Conservation (phyloP, 352 stramenopile genomes). For the Phytophthora multivora region DNA sequence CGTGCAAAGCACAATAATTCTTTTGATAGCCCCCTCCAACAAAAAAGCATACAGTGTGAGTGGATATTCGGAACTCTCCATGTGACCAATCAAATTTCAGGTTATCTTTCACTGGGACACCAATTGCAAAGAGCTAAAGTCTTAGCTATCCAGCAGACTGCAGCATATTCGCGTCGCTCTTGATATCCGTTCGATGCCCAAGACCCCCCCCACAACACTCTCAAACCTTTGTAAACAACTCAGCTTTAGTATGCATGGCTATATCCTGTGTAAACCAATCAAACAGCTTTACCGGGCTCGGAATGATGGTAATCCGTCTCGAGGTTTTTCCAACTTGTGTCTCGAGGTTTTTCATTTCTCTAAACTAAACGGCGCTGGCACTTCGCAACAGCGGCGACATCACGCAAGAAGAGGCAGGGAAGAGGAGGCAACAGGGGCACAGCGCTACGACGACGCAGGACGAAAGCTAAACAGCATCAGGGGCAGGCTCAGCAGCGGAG, state of each 20-base stretch:
- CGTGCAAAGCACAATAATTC: too few species aligned
- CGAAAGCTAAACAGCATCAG: neutral
- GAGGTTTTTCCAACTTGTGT: constrained; percentile 3
- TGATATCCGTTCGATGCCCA: too few species aligned
- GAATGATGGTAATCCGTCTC: constrained; percentile 10
- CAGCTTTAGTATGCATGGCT: neutral
- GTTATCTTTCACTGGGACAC: too few species aligned
- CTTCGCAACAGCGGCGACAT: constrained; percentile 8
- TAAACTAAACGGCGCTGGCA: constrained; percentile 8
- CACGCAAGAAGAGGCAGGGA: constrained; percentile 1
- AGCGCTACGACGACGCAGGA: constrained; percentile 3
- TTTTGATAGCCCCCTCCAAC: too few species aligned
- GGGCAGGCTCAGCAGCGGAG: constrained; percentile 2
- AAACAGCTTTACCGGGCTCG: constrained; percentile 1
- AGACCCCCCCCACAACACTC: too few species aligned
- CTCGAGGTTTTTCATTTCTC: constrained; percentile 16
- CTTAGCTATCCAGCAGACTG: too few species aligned
- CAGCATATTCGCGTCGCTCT: too few species aligned
- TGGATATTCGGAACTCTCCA: too few species aligned
- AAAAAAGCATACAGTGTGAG: too few species aligned
- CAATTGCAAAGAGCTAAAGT: too few species aligned
- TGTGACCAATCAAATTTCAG: too few species aligned
- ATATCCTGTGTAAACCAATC: constrained; percentile 6
- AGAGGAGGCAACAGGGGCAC: neutral
- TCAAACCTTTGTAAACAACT: constrained; percentile 3